Percentiles rank a stretch among this genome's conserved stretches.
Evolutionary conservation across 257 asterid species (phyloP).

Genomic region (Solanum microdontum): DNA sequence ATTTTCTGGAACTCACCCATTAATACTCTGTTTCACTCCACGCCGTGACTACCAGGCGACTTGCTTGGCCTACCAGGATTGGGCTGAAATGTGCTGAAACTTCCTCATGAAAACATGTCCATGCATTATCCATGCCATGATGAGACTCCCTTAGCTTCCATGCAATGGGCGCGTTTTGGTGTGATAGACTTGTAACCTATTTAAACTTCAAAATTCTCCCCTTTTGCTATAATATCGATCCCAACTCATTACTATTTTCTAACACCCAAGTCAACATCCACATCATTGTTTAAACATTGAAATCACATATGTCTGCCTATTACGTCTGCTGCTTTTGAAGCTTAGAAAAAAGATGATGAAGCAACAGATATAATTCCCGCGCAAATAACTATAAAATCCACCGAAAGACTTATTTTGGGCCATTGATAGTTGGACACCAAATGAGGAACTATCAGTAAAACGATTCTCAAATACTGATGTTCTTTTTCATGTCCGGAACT

Average conservation of each 20-base stretch:
- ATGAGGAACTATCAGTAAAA: neutral
- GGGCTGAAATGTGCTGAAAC: neutral
- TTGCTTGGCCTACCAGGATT: neutral
- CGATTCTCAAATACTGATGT: neutral
- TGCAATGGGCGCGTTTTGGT: neutral
- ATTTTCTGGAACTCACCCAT: neutral
- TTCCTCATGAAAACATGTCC: neutral
- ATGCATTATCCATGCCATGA: neutral
- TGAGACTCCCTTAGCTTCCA: neutral
- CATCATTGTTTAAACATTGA: neutral
- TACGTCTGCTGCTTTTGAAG: neutral
- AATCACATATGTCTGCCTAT: neutral
- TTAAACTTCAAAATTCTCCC: neutral
- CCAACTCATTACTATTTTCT: neutral
- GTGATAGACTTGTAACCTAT: neutral
- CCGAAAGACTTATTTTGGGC: neutral
- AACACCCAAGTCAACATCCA: neutral
- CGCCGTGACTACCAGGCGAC: neutral
- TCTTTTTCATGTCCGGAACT: neutral
- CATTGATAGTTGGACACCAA: neutral
- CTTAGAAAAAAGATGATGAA: neutral
- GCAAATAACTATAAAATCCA: neutral
- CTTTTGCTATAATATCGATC: neutral
- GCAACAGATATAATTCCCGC: neutral
- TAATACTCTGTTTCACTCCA: neutral